phyloP scores from a whole-genome alignment of 805 yeast species.

The Yueomyces sinensis region DNA sequence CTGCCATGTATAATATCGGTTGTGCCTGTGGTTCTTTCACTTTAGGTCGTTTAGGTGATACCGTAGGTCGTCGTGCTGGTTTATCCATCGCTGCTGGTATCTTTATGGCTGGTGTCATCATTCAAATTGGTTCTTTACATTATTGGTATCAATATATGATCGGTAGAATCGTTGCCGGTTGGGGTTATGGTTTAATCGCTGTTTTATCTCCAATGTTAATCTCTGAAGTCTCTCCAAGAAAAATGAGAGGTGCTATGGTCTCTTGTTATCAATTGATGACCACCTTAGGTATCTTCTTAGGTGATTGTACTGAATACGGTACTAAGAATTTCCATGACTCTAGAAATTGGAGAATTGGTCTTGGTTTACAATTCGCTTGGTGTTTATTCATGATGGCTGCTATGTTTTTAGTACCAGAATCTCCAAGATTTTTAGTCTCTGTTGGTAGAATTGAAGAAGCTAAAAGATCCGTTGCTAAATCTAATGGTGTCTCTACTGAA shows the following conservation, averaged over 20 bases:
- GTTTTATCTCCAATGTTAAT: slow-evolving; percentile 63
- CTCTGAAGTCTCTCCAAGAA: slow-evolving; percentile 54
- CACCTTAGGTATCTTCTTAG: slow-evolving; percentile 58
- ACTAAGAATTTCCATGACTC: slow-evolving; percentile 42
- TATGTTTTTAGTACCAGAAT: slow-evolving; percentile 46
- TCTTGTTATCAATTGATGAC: slow-evolving; percentile 54
- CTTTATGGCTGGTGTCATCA: slow-evolving; percentile 44
- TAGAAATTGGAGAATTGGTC: slow-evolving; percentile 58
- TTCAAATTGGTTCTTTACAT: slow-evolving; percentile 40
- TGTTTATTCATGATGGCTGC: slow-evolving; percentile 21
- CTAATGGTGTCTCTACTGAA: slow-evolving; percentile 40
- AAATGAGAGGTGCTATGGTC: slow-evolving; percentile 54
- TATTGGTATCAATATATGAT: slow-evolving; percentile 59
- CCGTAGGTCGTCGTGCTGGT: slow-evolving; percentile 52
- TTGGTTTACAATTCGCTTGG: slow-evolving; percentile 39
- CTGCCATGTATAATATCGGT: slow-evolving; percentile 53
- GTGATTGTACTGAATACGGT: slow-evolving; percentile 55
- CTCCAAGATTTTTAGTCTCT: slow-evolving; percentile 51
- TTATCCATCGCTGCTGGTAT: slow-evolving; percentile 42
- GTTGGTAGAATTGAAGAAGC: slow-evolving; percentile 45
- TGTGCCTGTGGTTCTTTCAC: slow-evolving; percentile 62
- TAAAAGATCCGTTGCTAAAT: slow-evolving; percentile 32
- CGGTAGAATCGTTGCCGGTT: slow-evolving; percentile 31
- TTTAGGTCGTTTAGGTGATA: slow-evolving; percentile 56
- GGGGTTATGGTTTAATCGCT: slow-evolving; percentile 62